Conservation (phyloP, 2,329 filamentous ascomycete genomes). For the Fusarium duplospermum region DNA sequence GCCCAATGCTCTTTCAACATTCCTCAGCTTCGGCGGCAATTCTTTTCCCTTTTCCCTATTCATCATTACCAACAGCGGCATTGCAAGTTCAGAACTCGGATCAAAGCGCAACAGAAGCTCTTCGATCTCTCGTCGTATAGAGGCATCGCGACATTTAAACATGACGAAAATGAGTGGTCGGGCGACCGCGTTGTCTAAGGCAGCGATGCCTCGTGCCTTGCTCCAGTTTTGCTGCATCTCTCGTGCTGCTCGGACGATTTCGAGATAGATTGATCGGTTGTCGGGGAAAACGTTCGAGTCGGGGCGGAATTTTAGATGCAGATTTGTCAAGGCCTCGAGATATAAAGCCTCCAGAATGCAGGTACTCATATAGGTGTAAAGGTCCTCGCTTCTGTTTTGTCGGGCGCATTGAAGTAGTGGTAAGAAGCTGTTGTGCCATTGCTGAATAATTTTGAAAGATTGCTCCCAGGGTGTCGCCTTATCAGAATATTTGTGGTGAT, state of each 20-base stretch:
- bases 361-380: constrained; percentile 22
- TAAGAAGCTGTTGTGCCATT: constrained; percentile 33
- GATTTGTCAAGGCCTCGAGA: constrained; percentile 26
- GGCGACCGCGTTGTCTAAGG: constrained; percentile 35
- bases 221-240: constrained; percentile 13
- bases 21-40: constrained; percentile 28
- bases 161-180: constrained; percentile 35
- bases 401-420: constrained; percentile 23
- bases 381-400: constrained; percentile 10
- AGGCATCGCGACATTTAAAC: constrained; percentile 30
- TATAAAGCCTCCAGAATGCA: constrained; percentile 36
- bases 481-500: neutral
- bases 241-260: constrained; percentile 28
- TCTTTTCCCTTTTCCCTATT: constrained; percentile 12
- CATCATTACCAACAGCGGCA: constrained; percentile 32
- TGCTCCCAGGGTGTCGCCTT: constrained; percentile 14
- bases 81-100: constrained; percentile 22
- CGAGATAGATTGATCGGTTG: constrained; percentile 26
- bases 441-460: constrained; percentile 10
- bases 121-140: constrained; percentile 19
- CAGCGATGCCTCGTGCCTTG: neutral
- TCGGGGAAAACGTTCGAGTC: constrained; percentile 31
- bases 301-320: constrained; percentile 15
- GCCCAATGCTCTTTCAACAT: constrained; percentile 35
- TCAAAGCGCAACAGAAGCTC: constrained; percentile 15